Evolutionary conservation across 441 rosid genomes (phyloP), one percentile per base, ranked within the genome.

Genomic region (Euphorbia celastroides): DNA sequence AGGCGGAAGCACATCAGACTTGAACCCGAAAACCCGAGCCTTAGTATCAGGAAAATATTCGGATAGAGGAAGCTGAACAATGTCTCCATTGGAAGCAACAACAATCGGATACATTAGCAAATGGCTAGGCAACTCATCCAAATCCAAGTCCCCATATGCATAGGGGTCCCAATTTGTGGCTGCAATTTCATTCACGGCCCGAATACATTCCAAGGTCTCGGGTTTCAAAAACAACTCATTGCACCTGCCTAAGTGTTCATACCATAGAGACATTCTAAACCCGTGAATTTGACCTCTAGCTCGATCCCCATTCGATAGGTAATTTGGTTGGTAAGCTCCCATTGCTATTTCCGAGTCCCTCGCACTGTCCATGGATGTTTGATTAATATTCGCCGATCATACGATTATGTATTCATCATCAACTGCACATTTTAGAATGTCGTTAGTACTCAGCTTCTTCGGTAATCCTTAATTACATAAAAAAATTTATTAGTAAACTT

Each of bases 311-410:
- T 61, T 63, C 41, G 58, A 69, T 2, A 74, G 72, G 77, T 91
- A 90, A 67, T 82, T 74, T 42, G 96, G 96, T 68, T 91, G 97
- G 69, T 80, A 89, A 6, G 81, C 97, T 79, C 95, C 98, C 93
- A 91, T 89, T 26, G 96, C 99, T 58, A 93, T 91, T 80, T 93
- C 97, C 17, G 92, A 71, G 81, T 93, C 97, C 65, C 98, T 85
- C 27, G 90, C 88, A 48, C 96, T 95, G 27, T 93, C 97, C 96
- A 88, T 93, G 0, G 96, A 91, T 78, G 96, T 77, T 74, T 90
- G 94, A 78, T 90, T 93, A 71, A 88, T 91, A 83, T 89, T 91
- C 34, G 98, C 95, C 0, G 98, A 91, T 68, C 97, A 97, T 8
- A 91, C 44, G 41, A 91, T 88, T 23, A 93, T 84, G 75, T 89